phyloP scores from a whole-genome alignment of 805 yeast species.

The Vanderwaltozyma yarrowii region DNA sequence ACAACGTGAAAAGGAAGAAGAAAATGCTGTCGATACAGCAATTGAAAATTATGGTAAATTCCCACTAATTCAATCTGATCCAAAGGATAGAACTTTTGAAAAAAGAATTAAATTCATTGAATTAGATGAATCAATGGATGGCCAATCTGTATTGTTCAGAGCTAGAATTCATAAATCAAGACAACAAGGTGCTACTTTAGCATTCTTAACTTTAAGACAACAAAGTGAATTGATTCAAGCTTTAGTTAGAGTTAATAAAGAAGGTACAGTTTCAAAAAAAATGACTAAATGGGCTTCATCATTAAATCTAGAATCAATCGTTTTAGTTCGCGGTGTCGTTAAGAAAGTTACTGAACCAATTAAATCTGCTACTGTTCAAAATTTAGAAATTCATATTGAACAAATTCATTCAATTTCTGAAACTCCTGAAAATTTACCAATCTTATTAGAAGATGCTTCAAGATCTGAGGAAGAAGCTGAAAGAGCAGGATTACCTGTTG shows the following conservation, averaged over 20 bases:
- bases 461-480: conserved; percentile 93
- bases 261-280: conserved; percentile 69
- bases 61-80: conserved; percentile 83
- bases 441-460: conserved; percentile 91
- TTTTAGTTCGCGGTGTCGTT: conserved; percentile 78
- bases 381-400: conserved; percentile 70
- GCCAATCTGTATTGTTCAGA: conserved; percentile 72
- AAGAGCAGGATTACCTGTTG: conserved; percentile 83
- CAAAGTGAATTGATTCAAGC: conserved; percentile 78
- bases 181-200: conserved; percentile 92
- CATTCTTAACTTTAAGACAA: conserved; percentile 86
- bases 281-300: conserved; percentile 94
- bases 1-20: conserved; percentile 59
- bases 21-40: conserved; percentile 64
- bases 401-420: conserved; percentile 71
- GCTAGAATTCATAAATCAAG: conserved; percentile 92
- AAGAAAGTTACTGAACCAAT: conserved; percentile 77
- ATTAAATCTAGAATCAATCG: conserved; percentile 82
- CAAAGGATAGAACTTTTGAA: conserved; percentile 54
- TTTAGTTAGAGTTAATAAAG: conserved; percentile 64
- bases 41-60: conserved; percentile 80
- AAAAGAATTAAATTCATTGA: conserved; percentile 49
- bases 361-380: conserved; percentile 85
- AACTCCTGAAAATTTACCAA: conserved; percentile 88
- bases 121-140: conserved; percentile 36